These are phyloP conservation scores for Rhizopus delemar DNA, from an alignment of 371 early-diverging fungal species.

Conservation along the genomic window DNA sequence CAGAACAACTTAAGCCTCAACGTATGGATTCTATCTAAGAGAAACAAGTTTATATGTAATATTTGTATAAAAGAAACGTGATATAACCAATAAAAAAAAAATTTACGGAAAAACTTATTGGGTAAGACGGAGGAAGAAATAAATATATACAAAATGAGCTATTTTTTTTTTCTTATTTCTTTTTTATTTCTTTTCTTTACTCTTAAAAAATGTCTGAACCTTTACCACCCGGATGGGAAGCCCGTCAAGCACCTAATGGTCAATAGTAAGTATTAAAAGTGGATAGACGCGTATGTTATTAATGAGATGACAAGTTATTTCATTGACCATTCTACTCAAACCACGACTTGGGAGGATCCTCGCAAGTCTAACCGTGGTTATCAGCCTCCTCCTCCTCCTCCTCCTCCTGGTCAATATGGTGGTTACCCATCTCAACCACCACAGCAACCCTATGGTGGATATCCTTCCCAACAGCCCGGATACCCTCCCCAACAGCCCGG, in stretches of 20 bases:
- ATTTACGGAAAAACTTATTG: not conserved
- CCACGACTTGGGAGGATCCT: constrained; percentile 68
- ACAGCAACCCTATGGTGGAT: constrained; percentile 7
- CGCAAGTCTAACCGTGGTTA: constrained; percentile 21
- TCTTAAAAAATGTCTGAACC: constrained; percentile 40
- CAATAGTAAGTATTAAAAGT: constrained; percentile 34
- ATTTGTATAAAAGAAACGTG: constrained; percentile 8
- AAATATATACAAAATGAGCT: not conserved
- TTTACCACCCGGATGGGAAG: constrained; percentile 53
- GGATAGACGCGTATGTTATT: not conserved
- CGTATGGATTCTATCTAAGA: constrained; percentile 33
- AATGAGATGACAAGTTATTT: constrained; percentile 43
- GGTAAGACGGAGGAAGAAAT: too few species aligned
- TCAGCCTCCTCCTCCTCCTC: constrained; percentile 8
- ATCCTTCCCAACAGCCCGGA: constrained; percentile 11
- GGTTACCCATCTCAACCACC: constrained; percentile 10
- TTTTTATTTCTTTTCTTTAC: constrained; percentile 12
- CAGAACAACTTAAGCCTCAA: constrained; percentile 22
- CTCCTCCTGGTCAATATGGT: not conserved
- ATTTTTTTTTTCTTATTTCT: constrained; percentile 12
- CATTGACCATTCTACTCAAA: constrained; percentile 57
- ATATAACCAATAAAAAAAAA: constrained; percentile 7
- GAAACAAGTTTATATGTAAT: constrained; percentile 4
- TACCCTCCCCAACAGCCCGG: constrained; percentile 18
- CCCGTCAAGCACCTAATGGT: constrained; percentile 44